A percentile compares a stretch with the other conserved stretches of the same genome.
Evolutionary conservation across 768 basidiomycete genomes (phyloP).

Genomic region (Tulasnella sp.): DNA sequence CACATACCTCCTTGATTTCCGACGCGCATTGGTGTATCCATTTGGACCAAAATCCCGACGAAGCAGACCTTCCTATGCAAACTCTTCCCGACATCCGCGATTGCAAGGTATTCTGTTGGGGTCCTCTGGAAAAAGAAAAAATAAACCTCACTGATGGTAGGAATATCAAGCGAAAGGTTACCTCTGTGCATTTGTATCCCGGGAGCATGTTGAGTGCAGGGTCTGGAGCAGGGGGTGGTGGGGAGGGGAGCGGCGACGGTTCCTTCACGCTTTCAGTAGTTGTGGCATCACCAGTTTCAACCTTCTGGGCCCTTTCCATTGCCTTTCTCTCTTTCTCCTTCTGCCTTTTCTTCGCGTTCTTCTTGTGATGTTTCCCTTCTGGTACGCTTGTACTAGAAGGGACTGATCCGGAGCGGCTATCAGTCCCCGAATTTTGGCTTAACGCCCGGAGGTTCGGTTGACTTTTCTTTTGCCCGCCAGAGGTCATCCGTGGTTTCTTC

Average conservation of each 20-base stretch:
- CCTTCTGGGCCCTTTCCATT: neutral
- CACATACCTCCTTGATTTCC: neutral
- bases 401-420: neutral
- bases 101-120: neutral
- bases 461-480: neutral
- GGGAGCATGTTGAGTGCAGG: neutral
- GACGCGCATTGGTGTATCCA: neutral
- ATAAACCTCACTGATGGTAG: neutral
- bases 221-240: neutral
- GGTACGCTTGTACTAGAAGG: neutral
- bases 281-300: neutral
- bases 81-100: neutral
- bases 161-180: neutral
- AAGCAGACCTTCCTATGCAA: neutral
- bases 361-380: neutral
- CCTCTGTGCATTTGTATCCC: neutral
- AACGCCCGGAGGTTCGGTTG: neutral
- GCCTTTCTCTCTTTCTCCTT: neutral
- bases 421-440: neutral
- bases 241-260: neutral
- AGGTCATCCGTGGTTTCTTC: neutral
- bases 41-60: neutral
- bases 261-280: neutral
- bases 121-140: neutral
- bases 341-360: neutral